phyloP scores from a whole-genome alignment of 306 rosid genomes.

The Cicer cuneatum region DNA sequence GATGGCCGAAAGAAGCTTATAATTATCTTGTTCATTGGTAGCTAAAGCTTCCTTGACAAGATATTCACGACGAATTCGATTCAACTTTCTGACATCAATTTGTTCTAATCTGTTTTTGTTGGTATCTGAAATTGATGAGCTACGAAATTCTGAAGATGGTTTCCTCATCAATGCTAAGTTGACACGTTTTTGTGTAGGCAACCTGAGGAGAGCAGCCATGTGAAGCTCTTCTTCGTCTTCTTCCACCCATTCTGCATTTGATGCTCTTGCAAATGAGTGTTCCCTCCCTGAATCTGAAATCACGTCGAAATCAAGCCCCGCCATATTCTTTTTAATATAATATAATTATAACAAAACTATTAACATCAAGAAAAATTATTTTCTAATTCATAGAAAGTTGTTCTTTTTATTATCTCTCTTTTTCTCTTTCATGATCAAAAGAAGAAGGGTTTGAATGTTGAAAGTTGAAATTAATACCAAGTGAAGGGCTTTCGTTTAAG shows the following conservation, averaged over 20 bases:
- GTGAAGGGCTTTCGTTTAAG: not conserved
- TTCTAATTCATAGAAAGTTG: not conserved
- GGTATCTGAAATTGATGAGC: not conserved
- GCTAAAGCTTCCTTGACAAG: slow-evolving; percentile 72
- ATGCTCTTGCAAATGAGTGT: slow-evolving; percentile 57
- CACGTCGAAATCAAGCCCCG: slow-evolving; percentile 60
- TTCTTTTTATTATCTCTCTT: not conserved
- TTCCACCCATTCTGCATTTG: slow-evolving; percentile 71
- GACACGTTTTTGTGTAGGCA: slow-evolving; percentile 58
- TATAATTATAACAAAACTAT: too few relatives aligned
- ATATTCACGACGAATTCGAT: slow-evolving; percentile 59
- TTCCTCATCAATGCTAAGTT: slow-evolving; percentile 57
- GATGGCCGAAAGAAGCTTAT: slow-evolving; percentile 67
- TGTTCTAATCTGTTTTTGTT: slow-evolving; percentile 28
- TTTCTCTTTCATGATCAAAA: not conserved
- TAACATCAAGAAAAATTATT: too few relatives aligned
- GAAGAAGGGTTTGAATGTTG: not conserved
- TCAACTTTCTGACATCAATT: slow-evolving; percentile 69
- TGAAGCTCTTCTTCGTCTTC: slow-evolving; percentile 72
- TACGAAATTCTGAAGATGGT: not conserved
- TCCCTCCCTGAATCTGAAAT: not conserved
- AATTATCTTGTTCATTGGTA: slow-evolving; percentile 80
- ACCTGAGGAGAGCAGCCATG: slow-evolving; percentile 68
- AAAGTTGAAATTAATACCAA: not conserved
- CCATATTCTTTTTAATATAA: slow-evolving; percentile 39